These are phyloP conservation scores for Musa beccarii DNA, from an alignment of 176 grass and related monocot genomes.

Conservation along the genomic window DNA sequence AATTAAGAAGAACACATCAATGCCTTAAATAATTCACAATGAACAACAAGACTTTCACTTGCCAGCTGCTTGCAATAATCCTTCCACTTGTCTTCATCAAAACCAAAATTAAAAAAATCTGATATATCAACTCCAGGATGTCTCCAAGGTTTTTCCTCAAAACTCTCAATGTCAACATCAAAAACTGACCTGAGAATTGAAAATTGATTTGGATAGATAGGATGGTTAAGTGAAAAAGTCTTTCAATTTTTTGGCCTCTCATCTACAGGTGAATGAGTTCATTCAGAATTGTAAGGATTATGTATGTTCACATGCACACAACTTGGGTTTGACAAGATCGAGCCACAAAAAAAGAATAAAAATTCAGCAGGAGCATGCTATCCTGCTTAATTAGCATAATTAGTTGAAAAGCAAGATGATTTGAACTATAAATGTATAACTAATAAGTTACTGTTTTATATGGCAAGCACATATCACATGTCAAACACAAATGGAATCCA, in stretches of 20 bases:
- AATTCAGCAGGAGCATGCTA: no score
- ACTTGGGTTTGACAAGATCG: no score
- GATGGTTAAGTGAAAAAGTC: neutral
- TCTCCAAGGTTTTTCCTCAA: slow-evolving; percentile 99
- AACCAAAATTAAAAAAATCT: slow-evolving; percentile 89
- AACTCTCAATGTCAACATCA: slow-evolving; percentile 75
- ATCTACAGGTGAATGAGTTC: neutral
- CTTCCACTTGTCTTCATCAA: slow-evolving; percentile 95
- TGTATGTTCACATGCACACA: neutral
- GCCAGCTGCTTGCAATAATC: slow-evolving; percentile 84
- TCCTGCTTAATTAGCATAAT: neutral
- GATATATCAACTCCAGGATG: slow-evolving; percentile 68
- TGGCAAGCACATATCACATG: neutral
- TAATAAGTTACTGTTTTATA: neutral
- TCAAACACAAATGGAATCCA: neutral
- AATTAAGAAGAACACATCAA: neutral
- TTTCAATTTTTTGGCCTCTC: no score
- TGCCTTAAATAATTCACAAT: neutral
- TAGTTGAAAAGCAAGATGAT: neutral
- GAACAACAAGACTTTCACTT: slow-evolving; percentile 29
- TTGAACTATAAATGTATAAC: neutral
- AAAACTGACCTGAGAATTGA: slow-evolving; percentile 50
- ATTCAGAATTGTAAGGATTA: neutral
- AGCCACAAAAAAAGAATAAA: no score
- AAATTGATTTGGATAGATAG: neutral